A percentile compares a stretch with the other conserved stretches of the same genome.
Conservation (phyloP, 169 alveolate genomes). For the Plasmodium relictum region DNA sequence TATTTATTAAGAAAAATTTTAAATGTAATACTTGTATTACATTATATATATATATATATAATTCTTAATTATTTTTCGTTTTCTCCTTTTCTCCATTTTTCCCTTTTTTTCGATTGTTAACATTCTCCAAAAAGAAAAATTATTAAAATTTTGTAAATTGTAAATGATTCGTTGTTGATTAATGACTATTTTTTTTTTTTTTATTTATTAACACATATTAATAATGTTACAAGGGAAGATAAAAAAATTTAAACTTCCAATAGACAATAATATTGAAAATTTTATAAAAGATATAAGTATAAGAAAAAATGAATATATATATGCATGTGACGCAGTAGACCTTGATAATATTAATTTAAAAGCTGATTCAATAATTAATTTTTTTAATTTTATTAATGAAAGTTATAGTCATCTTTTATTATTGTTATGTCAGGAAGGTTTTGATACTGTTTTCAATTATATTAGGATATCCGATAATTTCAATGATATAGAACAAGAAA, state of each 20-base stretch:
- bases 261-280: slow-evolving; percentile 51
- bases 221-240: slow-evolving; percentile 74
- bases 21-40: no score
- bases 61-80: no score
- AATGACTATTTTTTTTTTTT: no score
- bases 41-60: no score
- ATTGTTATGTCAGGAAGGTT: slow-evolving; percentile 67
- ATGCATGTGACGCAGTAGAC: slow-evolving; percentile 57
- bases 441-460: slow-evolving; percentile 47
- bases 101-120: no score
- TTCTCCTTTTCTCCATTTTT: no score
- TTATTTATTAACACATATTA: neutral
- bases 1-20: no score
- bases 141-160: neutral
- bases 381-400: slow-evolving; percentile 55
- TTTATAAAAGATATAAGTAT: slow-evolving; percentile 60
- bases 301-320: slow-evolving; percentile 63
- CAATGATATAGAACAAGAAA: slow-evolving; percentile 48
- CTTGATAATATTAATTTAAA: slow-evolving; percentile 38
- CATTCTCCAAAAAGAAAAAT: no score
- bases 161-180: no score
- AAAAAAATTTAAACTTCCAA: slow-evolving; percentile 63
- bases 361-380: slow-evolving; percentile 30
- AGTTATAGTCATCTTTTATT: slow-evolving; percentile 67
- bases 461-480: slow-evolving; percentile 33